Base-by-base conservation (phyloP, 352 stramenopile genomes). In the Globisporangium perplexum region DNA sequence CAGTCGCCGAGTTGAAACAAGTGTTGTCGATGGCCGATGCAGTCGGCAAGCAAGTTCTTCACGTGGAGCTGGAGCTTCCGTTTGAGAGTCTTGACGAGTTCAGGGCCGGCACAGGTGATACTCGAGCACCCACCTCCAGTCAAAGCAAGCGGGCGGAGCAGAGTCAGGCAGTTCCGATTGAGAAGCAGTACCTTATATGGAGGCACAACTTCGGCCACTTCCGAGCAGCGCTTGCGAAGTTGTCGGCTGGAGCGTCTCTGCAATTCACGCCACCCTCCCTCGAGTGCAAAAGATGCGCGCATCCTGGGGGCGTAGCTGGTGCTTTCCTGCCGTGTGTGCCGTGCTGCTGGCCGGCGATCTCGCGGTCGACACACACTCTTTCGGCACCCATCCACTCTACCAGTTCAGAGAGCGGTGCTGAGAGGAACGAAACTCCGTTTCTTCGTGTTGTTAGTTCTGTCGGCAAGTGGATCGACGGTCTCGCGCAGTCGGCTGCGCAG, bases 51-150 rank as follows among this genome's bases (percentile, higher is more conserved):
- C 58, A 50, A 6, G 63, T 77, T 1, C 53, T 66, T 38, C 60
- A 74, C 14, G 39, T 73, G 17, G 47, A 74, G 31, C n/a, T 77
- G 17, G 66, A 77, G 46, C 1, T 24, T 31, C 57, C 55, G 0
- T 45, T 66, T 15, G 7, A 49, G 26, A 59, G 35, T 12, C 43
- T 77, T n/a, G 63, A 69, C 0, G 60, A 65, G 2, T 77, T 74
- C 45, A 55, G 33, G 48, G 20, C 17, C n/a, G 14, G 20, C 20
- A 22, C 38, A 22, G 26, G 1, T 18, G 20, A 24, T 15, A 6
- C n/a, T 22, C n/a, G 2, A 41, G 26, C 20, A 17, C 4, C 7
- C 15, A 30, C 3, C 22, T 24, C 20, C 2, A 0, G 1, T 0
- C 7, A 20, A 47, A 11, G 10, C 18, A 24, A 1, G 1, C 36